These are phyloP conservation scores for Cystobasidium pallidum DNA, from an alignment of 1,284 basidiomycete species.

Conservation along the genomic window DNA sequence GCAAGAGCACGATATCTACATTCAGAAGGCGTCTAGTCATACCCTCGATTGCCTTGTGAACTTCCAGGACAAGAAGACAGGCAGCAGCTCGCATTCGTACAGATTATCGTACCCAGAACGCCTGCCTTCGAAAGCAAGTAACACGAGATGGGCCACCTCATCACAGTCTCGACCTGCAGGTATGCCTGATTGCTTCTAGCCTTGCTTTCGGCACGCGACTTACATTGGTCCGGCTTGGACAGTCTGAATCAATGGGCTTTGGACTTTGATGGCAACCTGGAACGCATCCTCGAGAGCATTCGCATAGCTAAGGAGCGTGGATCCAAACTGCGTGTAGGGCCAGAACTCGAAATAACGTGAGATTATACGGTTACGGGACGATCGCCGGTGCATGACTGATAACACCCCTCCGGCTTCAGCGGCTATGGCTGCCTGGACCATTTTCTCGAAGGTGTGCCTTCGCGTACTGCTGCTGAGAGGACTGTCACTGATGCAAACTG, in stretches of 20 bases:
- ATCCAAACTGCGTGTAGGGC: conserved; percentile 93
- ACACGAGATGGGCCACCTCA: conserved; percentile 65
- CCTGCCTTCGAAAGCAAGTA: neutral
- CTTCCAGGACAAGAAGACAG: neutral
- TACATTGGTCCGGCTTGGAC: conserved; percentile 20
- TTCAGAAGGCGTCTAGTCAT: neutral
- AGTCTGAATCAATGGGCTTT: conserved; percentile 93
- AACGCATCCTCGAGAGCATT: conserved; percentile 89
- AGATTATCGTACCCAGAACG: no score
- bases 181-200: conserved; percentile 32
- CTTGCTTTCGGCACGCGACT: neutral
- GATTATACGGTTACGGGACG: conserved; percentile 53
- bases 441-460: conserved; percentile 75
- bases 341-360: conserved; percentile 95
- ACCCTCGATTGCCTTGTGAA: conserved; percentile 12
- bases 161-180: conserved; percentile 73
- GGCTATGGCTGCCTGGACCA: conserved; percentile 96
- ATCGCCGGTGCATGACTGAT: conserved; percentile 5
- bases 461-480: no score
- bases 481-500: neutral
- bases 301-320: conserved; percentile 81
- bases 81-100: neutral
- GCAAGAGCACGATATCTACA: neutral
- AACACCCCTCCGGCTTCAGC: conserved; percentile 58
- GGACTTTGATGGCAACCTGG: conserved; percentile 79